A percentile compares a stretch with the other conserved stretches of the same genome.
Conservation (phyloP, 176 grass and related monocot species). For the Guadua angustifolia region DNA sequence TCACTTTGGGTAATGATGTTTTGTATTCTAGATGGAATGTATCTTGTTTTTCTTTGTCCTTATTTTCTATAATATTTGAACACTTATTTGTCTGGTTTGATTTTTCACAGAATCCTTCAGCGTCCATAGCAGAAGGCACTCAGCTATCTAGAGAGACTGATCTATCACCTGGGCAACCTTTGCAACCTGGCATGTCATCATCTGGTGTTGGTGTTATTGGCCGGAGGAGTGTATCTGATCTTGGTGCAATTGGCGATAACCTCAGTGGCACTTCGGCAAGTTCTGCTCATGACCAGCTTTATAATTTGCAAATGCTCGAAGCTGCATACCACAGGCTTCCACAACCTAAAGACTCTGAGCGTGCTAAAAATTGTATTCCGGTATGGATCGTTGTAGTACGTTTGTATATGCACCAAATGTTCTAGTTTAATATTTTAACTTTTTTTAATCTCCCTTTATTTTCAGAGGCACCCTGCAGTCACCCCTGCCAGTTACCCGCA, state of each 20-base stretch:
- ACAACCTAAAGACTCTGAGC: constrained; percentile 90
- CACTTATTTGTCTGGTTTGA: constrained; percentile 24
- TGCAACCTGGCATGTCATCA: constrained; percentile 75
- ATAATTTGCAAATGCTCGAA: constrained; percentile 95
- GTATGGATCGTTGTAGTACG: constrained; percentile 41
- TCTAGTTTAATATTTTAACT: constrained; percentile 33
- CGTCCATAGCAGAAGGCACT: constrained; percentile 61
- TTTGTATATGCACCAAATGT: constrained; percentile 3
- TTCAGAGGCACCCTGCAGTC: constrained; percentile 81
- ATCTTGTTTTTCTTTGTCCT: background rate
- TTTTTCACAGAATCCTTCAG: constrained; percentile 55
- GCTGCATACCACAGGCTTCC: constrained; percentile 88
- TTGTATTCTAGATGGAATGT: constrained; percentile 6
- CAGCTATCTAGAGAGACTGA: constrained; percentile 80
- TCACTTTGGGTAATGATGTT: background rate
- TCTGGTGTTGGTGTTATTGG: constrained; percentile 87
- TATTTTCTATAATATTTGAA: constrained; percentile 5
- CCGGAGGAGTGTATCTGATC: constrained; percentile 84
- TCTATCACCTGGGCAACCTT: constrained; percentile 71
- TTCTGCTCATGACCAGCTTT: constrained; percentile 73
- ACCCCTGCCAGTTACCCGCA: constrained; percentile 84
- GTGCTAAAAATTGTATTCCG: constrained; percentile 76
- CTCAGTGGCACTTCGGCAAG: constrained; percentile 54
- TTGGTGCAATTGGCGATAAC: constrained; percentile 88
- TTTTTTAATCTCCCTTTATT: constrained; percentile 25